Base-by-base conservation (phyloP, 768 basidiomycete genomes). In the Naganishia onofrii region DNA sequence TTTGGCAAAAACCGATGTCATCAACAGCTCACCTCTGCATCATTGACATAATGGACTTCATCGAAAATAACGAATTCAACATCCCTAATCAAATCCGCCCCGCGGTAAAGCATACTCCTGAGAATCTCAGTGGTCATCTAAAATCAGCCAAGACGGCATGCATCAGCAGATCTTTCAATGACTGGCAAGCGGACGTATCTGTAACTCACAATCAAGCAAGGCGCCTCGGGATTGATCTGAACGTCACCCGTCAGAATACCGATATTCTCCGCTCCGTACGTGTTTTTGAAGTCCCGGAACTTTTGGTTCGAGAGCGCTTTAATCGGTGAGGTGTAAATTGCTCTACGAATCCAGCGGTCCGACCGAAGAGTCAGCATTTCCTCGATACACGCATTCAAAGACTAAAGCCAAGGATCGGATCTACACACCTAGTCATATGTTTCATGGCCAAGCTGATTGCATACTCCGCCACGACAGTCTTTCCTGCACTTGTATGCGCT, bases 11-110 rank as follows among this genome's bases (percentile, higher is more conserved):
- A 15, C 13, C 51, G 19, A 54, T 19, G 57, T 53, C 29, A 13
- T 46, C n/a, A 8, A 38, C 15, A 42, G 71, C 82, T 69, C 67
- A 95, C 95, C 89, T 99, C 96, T 19, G 92, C 90, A 79, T 99
- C 96, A 77, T 98, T 99, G 66, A 99, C 94, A 81, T 99, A 99
- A 82, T 99, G 96, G 34, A 99, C 96, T 79, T 99, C 96, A 78
- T 99, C 96, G 77, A 99, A 99, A 71, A 99, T 96, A 28, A 99
- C 96, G 78, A 97, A 99, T 79, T 99, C 96, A 60, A 99, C 95
- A 80, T 99, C 96, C 38, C 96, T 87, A 75, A 99, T 99, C 26
- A 99, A 84, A 83, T 99, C 96, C 13, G 96, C 96, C 1, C 96
- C 96, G 80, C 98, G 95, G 83, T 97, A 97, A 26, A 99, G 85